Evolutionary conservation across 2,329 filamentous ascomycete genomes (phyloP).

Genomic region (Cercospora sesami): DNA sequence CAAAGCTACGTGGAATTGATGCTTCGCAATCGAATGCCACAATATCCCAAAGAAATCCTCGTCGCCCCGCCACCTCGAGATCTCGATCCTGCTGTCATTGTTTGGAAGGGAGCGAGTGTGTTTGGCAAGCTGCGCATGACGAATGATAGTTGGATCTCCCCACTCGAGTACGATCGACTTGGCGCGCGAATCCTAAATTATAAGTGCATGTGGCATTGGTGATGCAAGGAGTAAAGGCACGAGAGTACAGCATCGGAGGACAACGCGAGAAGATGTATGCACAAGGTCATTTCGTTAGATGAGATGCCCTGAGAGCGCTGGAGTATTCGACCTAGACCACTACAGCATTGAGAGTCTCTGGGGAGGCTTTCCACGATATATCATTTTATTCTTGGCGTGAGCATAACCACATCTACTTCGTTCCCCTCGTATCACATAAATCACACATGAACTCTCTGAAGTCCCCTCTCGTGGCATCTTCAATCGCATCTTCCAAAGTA

Average conservation of each 20-base stretch:
- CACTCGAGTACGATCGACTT: conserved; percentile 82
- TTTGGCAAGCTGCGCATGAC: conserved; percentile 83
- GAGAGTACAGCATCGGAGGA: background rate
- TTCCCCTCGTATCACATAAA: conserved; percentile 29
- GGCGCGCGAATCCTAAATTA: conserved; percentile 80
- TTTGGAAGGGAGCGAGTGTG: conserved; percentile 96
- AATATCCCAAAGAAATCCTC: conserved; percentile 66
- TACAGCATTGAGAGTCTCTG: too few relatives aligned
- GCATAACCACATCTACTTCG: background rate
- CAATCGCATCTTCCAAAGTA: conserved; percentile 74
- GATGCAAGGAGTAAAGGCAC: background rate
- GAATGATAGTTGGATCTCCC: conserved; percentile 93
- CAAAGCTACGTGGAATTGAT: conserved; percentile 80
- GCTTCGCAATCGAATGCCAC: conserved; percentile 65
- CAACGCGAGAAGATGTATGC: too few relatives aligned
- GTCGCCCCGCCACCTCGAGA: conserved; percentile 76
- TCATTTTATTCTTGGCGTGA: too few relatives aligned
- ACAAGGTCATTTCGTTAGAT: too few relatives aligned
- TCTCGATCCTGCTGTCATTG: conserved; percentile 94
- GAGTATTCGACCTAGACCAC: too few relatives aligned
- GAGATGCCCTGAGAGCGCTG: too few relatives aligned
- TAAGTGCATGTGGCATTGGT: conserved; percentile 69
- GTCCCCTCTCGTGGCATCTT: conserved; percentile 72
- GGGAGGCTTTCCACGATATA: too few relatives aligned
- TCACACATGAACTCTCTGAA: conserved; percentile 47